Percentiles rank a stretch among this genome's conserved stretches.
These are phyloP conservation scores for Melaleuca alternifolia DNA, from an alignment of 345 rosid genomes.

Conservation along the genomic window DNA sequence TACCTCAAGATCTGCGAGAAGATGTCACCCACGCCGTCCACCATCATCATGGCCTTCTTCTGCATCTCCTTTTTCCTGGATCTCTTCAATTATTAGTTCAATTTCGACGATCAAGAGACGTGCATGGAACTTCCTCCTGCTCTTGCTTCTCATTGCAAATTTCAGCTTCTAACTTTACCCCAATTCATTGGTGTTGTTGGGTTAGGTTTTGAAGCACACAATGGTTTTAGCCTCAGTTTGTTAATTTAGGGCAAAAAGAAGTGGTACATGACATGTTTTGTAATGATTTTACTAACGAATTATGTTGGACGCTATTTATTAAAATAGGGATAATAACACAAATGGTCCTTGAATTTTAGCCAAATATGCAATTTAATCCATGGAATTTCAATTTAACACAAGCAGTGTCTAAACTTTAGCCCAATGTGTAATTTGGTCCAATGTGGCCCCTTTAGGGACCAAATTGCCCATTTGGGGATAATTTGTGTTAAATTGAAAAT, in stretches of 20 bases:
- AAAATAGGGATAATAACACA: background rate
- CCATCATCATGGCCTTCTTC: slow-evolving; percentile 81
- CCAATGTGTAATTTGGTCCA: no score
- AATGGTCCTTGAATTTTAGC: no score
- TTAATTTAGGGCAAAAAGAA: background rate
- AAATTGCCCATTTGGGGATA: no score
- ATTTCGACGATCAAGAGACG: slow-evolving; percentile 72
- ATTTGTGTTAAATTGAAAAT: no score
- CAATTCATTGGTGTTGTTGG: background rate
- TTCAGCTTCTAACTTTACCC: background rate
- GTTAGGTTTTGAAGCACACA: background rate
- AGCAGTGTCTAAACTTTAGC: no score
- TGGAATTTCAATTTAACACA: no score
- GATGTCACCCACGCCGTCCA: slow-evolving; percentile 92
- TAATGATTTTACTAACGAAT: background rate
- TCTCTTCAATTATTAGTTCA: slow-evolving; percentile 88
- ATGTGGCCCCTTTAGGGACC: no score
- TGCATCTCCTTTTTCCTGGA: slow-evolving; percentile 97
- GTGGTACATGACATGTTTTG: background rate
- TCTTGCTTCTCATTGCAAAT: background rate
- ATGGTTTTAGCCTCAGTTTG: background rate
- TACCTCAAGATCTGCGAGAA: slow-evolving; percentile 84
- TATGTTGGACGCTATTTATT: background rate
- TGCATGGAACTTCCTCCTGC: slow-evolving; percentile 7
- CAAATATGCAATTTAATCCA: no score